A percentile compares a stretch with the other conserved stretches of the same genome.
These are phyloP conservation scores for Agaricus subrufescens DNA, from an alignment of 768 basidiomycete species.

Conservation along the genomic window DNA sequence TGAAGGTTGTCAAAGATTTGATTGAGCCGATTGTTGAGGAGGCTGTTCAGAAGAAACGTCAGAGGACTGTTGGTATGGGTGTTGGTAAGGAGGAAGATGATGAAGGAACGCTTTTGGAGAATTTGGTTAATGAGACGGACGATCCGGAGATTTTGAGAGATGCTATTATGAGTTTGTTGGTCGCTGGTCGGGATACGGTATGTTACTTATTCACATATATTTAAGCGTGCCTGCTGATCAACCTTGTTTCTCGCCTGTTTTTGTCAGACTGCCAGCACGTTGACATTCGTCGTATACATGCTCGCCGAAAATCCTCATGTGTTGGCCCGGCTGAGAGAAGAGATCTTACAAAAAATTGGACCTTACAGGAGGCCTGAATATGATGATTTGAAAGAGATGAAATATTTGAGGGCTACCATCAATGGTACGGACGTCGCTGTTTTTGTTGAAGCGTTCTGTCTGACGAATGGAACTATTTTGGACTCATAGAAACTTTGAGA, in stretches of 20 bases:
- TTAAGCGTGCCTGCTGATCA: not conserved
- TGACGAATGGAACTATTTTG: not conserved
- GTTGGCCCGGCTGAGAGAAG: slow-evolving; percentile 33
- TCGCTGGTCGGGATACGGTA: slow-evolving; percentile 42
- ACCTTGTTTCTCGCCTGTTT: not conserved
- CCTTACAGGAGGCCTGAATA: slow-evolving; percentile 28
- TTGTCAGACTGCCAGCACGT: slow-evolving; percentile 34
- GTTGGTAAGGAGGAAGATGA: slow-evolving; percentile 12
- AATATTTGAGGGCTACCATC: slow-evolving; percentile 37
- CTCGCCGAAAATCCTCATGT: slow-evolving; percentile 41
- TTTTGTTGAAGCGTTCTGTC: slow-evolving; percentile 1
- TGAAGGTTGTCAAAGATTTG: slow-evolving; percentile 38
- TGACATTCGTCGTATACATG: slow-evolving; percentile 42
- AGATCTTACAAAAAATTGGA: slow-evolving; percentile 35
- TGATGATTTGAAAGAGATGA: slow-evolving; percentile 39
- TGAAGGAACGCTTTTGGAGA: slow-evolving; percentile 37
- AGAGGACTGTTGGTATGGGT: slow-evolving; percentile 9
- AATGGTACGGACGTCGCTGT: slow-evolving; percentile 26
- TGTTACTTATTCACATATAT: slow-evolving; percentile 1
- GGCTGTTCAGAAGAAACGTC: slow-evolving; percentile 30
- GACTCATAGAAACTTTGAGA: slow-evolving; percentile 15
- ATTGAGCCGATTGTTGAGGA: slow-evolving; percentile 43
- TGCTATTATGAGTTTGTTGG: slow-evolving; percentile 36
- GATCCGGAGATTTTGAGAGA: slow-evolving; percentile 35
- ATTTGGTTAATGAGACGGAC: slow-evolving; percentile 38